Percentiles rank a stretch among this genome's conserved stretches.
These are phyloP conservation scores for Penicillium diatomitis DNA, from an alignment of 495 filamentous ascomycete species.

Conservation along the genomic window DNA sequence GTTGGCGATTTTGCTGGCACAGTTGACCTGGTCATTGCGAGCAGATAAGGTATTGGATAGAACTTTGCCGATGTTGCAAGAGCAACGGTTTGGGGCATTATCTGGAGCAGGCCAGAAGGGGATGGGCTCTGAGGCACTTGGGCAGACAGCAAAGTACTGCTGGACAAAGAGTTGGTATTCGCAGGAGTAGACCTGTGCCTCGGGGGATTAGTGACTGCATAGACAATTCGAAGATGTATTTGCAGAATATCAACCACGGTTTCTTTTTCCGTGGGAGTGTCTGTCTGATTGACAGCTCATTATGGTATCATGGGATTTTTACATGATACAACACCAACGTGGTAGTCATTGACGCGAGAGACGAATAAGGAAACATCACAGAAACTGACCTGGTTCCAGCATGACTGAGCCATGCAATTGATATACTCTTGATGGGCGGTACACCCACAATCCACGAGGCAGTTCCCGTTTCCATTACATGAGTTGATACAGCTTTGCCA, in stretches of 20 bases:
- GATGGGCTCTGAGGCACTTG: conserved; percentile 17
- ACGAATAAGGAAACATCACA: not conserved
- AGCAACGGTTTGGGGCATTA: conserved; percentile 24
- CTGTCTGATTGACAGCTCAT: too few species aligned
- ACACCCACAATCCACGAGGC: conserved; percentile 20
- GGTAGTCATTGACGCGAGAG: not conserved
- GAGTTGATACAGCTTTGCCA: conserved; percentile 16
- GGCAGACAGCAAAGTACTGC: conserved; percentile 23
- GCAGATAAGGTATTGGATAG: conserved; percentile 13
- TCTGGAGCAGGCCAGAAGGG: conserved; percentile 27
- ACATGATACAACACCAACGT: too few species aligned
- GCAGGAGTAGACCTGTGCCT: conserved; percentile 22
- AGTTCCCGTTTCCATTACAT: conserved; percentile 17
- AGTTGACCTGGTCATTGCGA: conserved; percentile 15
- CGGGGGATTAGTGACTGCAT: not conserved
- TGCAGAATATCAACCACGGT: too few species aligned
- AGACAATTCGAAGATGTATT: not conserved
- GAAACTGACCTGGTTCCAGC: conserved; percentile 22
- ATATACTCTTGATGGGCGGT: conserved; percentile 22
- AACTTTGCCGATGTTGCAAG: conserved; percentile 23
- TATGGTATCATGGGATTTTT: too few species aligned
- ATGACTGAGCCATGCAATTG: conserved; percentile 23
- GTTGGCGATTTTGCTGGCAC: conserved; percentile 15
- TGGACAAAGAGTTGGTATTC: conserved; percentile 27
- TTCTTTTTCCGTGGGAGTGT: not conserved